Conservation (phyloP, 805 yeast species). For the Wickerhamomyces bisporus region DNA sequence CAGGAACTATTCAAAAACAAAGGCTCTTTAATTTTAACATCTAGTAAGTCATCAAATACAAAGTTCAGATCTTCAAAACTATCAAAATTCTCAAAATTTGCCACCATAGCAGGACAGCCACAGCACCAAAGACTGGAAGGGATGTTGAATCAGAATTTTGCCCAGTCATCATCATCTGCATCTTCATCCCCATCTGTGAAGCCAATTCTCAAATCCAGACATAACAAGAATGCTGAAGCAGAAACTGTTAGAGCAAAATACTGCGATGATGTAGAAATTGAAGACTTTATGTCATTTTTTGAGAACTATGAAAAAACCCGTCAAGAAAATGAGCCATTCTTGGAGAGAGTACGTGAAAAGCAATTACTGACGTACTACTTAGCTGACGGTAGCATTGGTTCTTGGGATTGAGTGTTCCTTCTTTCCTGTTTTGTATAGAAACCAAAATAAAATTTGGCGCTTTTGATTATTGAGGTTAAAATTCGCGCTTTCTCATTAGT, state of each 20-base stretch:
- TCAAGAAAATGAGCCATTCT: conserved; percentile 27
- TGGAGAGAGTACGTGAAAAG: conserved; percentile 30
- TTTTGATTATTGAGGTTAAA: too few relatives aligned
- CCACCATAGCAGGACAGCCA: not conserved
- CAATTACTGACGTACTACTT: conserved; percentile 35
- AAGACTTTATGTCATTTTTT: conserved; percentile 30
- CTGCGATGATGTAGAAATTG: conserved; percentile 34
- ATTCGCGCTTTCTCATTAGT: not conserved
- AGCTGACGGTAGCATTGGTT: not conserved
- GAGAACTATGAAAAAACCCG: conserved; percentile 32
- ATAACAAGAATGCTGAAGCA: conserved; percentile 28
- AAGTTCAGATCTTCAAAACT: not conserved
- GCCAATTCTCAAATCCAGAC: conserved; percentile 34
- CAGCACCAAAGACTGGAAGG: conserved; percentile 1
- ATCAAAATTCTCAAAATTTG: conserved; percentile 1
- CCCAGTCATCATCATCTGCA: not conserved
- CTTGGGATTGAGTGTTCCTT: not conserved
- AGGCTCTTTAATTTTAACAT: conserved; percentile 1
- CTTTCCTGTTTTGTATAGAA: not conserved
- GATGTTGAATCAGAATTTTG: not conserved
- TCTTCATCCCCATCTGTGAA: conserved; percentile 10
- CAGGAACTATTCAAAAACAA: conserved; percentile 2
- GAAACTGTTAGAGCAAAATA: conserved; percentile 33
- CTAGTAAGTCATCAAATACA: not conserved
- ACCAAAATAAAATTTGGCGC: too few relatives aligned